Percentiles rank a stretch among this genome's conserved stretches.
Conservation (phyloP, 208 protist genomes). For the Strigomonas galati region DNA sequence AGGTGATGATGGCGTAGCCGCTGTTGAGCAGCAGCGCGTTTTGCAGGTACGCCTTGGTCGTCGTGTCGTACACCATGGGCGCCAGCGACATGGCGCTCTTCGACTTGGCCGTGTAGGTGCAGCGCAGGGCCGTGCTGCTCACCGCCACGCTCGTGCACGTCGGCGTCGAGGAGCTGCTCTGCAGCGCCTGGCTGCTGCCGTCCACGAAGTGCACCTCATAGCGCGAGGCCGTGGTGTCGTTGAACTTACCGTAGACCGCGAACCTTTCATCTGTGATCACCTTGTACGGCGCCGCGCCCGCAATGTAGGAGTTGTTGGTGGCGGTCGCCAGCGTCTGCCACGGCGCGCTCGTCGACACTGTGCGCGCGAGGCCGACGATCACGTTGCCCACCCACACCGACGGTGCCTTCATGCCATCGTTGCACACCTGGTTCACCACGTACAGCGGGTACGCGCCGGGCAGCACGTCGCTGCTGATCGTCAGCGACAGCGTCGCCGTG, state of each 20-base stretch:
- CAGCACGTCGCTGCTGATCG: constrained; percentile 2
- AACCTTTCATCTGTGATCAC: neutral
- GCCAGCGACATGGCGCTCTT: neutral
- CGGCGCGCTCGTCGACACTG: neutral
- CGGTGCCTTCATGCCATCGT: constrained; percentile 19
- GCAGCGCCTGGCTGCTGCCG: too few species aligned
- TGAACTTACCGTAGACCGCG: constrained; percentile 1
- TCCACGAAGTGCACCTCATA: neutral
- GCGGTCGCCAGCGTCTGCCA: neutral
- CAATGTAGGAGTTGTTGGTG: neutral
- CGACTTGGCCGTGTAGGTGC: neutral
- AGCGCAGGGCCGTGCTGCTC: neutral
- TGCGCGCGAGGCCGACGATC: neutral
- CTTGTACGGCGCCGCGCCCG: neutral
- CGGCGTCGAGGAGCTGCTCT: too few species aligned
- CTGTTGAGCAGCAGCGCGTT: neutral
- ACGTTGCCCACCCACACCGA: constrained; percentile 6
- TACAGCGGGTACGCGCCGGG: constrained; percentile 16
- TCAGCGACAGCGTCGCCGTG: constrained; percentile 1
- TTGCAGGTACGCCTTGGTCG: neutral
- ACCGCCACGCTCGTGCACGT: neutral
- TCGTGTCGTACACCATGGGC: neutral
- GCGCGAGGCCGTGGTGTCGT: neutral
- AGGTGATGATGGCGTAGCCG: neutral
- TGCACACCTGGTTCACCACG: constrained; percentile 16